These are phyloP conservation scores for Thalassiosira ordinaria DNA, from an alignment of 352 stramenopile genomes.

Conservation along the genomic window DNA sequence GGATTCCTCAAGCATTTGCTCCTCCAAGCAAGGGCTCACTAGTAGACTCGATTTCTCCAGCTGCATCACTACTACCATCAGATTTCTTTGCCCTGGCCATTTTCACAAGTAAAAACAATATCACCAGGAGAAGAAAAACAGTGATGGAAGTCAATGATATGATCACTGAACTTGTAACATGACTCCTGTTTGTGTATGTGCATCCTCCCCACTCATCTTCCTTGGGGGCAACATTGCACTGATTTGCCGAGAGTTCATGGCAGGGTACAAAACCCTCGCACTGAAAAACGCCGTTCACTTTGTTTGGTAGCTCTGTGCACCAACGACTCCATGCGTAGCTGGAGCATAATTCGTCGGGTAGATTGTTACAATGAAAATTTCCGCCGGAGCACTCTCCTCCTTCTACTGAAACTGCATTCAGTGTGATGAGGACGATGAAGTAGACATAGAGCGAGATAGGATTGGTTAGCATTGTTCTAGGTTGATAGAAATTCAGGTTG, in stretches of 20 bases:
- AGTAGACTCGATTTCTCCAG: not conserved
- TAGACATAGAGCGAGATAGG: not conserved
- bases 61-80: not conserved
- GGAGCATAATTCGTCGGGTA: not conserved
- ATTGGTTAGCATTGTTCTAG: too few relatives aligned
- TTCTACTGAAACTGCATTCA: not conserved
- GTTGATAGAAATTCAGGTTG: too few relatives aligned
- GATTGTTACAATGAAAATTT: not conserved
- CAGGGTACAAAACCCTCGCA: not conserved
- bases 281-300: not conserved
- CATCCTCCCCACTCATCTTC: not conserved
- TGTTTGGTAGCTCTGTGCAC: not conserved
- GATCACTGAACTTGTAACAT: not conserved
- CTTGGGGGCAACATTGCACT: not conserved
- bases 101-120: not conserved
- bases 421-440: not conserved
- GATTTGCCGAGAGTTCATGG: not conserved
- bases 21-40: not conserved
- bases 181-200: not conserved
- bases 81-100: not conserved
- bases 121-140: not conserved
- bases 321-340: not conserved
- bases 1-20: not conserved
- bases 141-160: not conserved
- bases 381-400: not conserved